These are phyloP conservation scores for Lablab purpureus DNA, from an alignment of 306 rosid species.

Conservation along the genomic window DNA sequence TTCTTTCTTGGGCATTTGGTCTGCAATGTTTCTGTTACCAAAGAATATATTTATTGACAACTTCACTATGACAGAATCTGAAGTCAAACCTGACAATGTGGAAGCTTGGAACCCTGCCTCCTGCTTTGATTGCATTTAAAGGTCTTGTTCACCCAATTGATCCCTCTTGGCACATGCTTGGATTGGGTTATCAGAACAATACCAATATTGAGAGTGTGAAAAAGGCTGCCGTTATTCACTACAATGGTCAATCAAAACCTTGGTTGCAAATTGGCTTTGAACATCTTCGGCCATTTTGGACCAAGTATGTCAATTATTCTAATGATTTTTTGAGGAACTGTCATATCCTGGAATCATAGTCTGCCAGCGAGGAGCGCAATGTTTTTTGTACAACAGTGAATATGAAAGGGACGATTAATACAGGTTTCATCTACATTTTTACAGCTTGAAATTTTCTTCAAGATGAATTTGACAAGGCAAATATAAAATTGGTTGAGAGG, in stretches of 20 bases:
- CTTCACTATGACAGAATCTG: constrained; percentile 77
- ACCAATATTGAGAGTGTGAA: constrained; percentile 73
- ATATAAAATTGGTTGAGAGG: constrained; percentile 59
- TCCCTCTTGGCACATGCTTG: constrained; percentile 97
- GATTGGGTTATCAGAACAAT: constrained; percentile 94
- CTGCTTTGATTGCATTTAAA: constrained; percentile 90
- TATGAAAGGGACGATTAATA: constrained; percentile 48
- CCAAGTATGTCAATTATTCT: constrained; percentile 91
- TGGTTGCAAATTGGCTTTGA: constrained; percentile 98
- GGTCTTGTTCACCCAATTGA: constrained; percentile 94
- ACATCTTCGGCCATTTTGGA: constrained; percentile 98
- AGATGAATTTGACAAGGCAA: constrained; percentile 56
- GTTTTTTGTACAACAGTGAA: constrained; percentile 50
- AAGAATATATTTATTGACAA: constrained; percentile 43
- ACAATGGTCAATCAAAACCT: constrained; percentile 97
- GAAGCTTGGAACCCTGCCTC: constrained; percentile 98
- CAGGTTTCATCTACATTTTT: constrained; percentile 62
- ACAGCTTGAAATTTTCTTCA: constrained; percentile 55
- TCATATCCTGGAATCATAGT: constrained; percentile 89
- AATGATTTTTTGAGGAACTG: constrained; percentile 92
- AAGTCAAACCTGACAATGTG: constrained; percentile 92
- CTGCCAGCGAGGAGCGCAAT: constrained; percentile 42
- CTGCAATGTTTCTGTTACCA: constrained; percentile 21
- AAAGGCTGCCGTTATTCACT: constrained; percentile 97
- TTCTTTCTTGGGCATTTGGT: constrained; percentile 29